These are phyloP conservation scores for Mycena leptocephala DNA, from an alignment of 768 basidiomycete species.

Conservation along the genomic window DNA sequence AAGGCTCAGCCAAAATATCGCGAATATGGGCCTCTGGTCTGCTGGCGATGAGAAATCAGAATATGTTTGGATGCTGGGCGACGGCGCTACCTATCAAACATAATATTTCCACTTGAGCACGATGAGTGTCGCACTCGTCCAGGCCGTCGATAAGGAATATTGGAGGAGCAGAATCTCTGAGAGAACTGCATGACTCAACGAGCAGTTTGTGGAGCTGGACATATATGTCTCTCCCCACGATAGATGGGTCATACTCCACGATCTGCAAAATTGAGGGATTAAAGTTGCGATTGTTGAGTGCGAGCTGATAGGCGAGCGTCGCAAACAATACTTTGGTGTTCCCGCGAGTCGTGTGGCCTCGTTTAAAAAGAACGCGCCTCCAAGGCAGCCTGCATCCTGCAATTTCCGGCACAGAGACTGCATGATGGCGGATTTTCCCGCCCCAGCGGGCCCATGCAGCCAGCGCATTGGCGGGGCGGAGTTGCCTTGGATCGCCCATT, in stretches of 20 bases:
- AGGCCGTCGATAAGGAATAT: background rate
- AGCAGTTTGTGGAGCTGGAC: background rate
- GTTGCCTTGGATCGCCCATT: background rate
- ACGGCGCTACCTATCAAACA: background rate
- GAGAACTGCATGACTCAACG: background rate
- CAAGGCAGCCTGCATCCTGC: background rate
- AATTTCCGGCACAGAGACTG: background rate
- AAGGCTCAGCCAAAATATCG: background rate
- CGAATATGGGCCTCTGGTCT: constrained; percentile 4
- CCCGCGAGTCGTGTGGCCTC: background rate
- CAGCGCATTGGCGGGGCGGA: background rate
- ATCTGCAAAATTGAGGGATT: background rate
- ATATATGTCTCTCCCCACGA: background rate
- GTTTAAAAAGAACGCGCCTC: background rate
- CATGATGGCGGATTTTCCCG: constrained; percentile 1
- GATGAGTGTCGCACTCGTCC: background rate
- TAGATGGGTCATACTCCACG: background rate
- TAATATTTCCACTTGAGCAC: background rate
- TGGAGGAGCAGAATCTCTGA: background rate
- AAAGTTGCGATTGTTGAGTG: background rate
- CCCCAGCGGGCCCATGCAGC: background rate
- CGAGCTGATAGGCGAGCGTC: background rate
- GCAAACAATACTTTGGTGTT: background rate
- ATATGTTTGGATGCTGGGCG: background rate
- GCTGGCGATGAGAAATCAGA: background rate